These are phyloP conservation scores for Coemansia furcata DNA, from an alignment of 192 early-diverging fungal genomes.

Conservation along the genomic window DNA sequence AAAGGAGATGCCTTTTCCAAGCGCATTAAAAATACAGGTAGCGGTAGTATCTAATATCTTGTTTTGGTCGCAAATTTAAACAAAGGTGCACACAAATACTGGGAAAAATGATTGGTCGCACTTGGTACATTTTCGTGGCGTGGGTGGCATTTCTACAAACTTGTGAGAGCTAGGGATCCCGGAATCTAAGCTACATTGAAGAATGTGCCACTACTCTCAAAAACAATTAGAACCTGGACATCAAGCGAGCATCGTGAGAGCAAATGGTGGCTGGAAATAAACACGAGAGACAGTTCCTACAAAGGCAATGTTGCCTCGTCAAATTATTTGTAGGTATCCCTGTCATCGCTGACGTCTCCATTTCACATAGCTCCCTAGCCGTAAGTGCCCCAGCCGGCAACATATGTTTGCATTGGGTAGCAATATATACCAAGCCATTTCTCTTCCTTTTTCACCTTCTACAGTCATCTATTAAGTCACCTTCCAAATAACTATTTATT, in stretches of 20 bases:
- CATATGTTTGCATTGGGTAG: neutral
- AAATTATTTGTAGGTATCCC: neutral
- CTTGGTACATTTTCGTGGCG: neutral
- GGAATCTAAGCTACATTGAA: neutral
- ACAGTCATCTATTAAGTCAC: neutral
- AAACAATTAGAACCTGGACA: neutral
- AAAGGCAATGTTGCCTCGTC: neutral
- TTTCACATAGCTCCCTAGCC: neutral
- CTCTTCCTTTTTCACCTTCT: neutral
- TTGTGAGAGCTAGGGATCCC: neutral
- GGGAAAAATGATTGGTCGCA: neutral
- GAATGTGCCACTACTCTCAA: neutral
- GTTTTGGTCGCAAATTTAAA: no score
- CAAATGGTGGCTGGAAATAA: neutral
- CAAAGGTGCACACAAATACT: no score
- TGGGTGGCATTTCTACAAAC: neutral
- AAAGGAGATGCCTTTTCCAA: neutral
- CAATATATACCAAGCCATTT: neutral
- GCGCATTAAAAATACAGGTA: neutral
- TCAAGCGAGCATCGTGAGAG: neutral
- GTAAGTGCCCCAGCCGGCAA: neutral
- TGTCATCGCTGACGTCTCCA: neutral
- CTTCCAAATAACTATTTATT: neutral
- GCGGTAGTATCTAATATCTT: no score
- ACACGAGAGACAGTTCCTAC: neutral